phyloP scores from a whole-genome alignment of 768 basidiomycete genomes.

The Leucocoprinus leucothites region DNA sequence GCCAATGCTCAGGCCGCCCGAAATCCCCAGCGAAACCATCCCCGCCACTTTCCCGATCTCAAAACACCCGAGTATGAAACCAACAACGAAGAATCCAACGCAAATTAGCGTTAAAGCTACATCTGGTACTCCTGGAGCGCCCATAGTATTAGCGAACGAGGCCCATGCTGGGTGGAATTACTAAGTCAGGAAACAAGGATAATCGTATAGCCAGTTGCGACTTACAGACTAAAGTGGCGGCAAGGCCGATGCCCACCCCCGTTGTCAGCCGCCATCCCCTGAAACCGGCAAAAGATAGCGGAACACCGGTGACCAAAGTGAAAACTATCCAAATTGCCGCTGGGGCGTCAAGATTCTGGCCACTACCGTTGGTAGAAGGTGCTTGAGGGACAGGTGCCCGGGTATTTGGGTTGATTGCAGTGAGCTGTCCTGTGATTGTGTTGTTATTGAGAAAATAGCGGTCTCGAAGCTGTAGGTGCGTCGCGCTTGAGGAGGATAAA shows the following conservation, averaged over 20 bases:
- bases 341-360: constrained; percentile 39
- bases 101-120: constrained; percentile 45
- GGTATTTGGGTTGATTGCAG: constrained; percentile 44
- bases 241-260: constrained; percentile 51
- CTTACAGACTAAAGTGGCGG: constrained; percentile 44
- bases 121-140: constrained; percentile 48
- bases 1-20: constrained; percentile 57
- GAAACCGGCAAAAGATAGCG: constrained; percentile 55
- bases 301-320: constrained; percentile 46
- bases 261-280: constrained; percentile 55
- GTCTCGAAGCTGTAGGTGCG: not conserved
- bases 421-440: constrained; percentile 31
- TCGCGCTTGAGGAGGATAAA: not conserved
- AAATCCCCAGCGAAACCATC: constrained; percentile 41
- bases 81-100: constrained; percentile 45
- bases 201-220: constrained; percentile 1
- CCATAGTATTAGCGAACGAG: constrained; percentile 55
- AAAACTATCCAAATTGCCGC: constrained; percentile 61
- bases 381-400: constrained; percentile 48
- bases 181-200: constrained; percentile 1
- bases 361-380: constrained; percentile 56
- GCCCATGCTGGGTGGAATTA: constrained; percentile 48
- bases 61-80: constrained; percentile 53
- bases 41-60: constrained; percentile 47
- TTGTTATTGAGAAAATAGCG: constrained; percentile 21